Conservation (phyloP, 2,329 filamentous ascomycete genomes). For the Rhinocladiella similis region DNA sequence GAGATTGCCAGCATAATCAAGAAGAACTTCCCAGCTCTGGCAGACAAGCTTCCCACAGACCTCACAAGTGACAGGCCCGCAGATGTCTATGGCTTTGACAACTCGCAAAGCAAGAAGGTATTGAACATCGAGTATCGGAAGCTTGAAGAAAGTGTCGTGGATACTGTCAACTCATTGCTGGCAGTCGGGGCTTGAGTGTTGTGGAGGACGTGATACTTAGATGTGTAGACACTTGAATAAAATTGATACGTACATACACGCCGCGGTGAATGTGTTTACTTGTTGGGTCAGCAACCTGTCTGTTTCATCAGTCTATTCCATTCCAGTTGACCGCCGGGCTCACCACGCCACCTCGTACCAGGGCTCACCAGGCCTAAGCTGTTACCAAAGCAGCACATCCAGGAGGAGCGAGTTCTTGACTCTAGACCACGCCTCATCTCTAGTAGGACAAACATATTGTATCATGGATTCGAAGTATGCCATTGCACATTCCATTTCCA, state of each 20-base stretch:
- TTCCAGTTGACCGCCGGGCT: too few species aligned
- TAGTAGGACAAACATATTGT: too few species aligned
- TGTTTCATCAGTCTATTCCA: too few species aligned
- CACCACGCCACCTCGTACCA: too few species aligned
- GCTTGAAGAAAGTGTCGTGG: constrained; percentile 40
- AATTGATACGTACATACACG: background rate
- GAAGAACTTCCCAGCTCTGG: constrained; percentile 44
- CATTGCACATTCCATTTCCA: too few species aligned
- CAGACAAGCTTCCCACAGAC: constrained; percentile 42
- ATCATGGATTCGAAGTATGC: too few species aligned
- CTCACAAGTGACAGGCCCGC: constrained; percentile 58
- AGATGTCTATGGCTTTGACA: constrained; percentile 47
- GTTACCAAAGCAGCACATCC: too few species aligned
- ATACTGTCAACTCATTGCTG: constrained; percentile 58
- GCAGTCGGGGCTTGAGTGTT: constrained; percentile 42
- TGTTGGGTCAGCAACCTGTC: too few species aligned
- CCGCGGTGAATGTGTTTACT: background rate
- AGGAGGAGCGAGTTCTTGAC: too few species aligned
- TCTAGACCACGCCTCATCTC: too few species aligned
- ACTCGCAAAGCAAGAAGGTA: constrained; percentile 41
- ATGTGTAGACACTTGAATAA: background rate
- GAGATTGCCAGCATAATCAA: constrained; percentile 43
- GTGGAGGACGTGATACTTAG: background rate
- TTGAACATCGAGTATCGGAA: constrained; percentile 42
- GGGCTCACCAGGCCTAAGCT: too few species aligned